Evolutionary conservation across 257 asterid species (phyloP).

Genomic region (Solanum appendiculatum): DNA sequence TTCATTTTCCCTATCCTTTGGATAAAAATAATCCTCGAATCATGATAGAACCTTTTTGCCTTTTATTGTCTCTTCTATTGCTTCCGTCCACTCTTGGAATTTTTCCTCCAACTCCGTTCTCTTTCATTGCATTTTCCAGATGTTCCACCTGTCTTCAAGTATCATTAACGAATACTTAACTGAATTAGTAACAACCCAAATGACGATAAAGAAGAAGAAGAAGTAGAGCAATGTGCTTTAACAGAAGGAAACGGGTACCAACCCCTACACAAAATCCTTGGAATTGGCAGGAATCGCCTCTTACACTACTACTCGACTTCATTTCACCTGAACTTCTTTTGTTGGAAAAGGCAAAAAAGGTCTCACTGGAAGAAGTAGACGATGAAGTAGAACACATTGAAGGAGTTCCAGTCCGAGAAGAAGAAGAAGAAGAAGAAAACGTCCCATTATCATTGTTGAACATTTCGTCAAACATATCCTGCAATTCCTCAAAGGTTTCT

Average conservation of each 20-base stretch:
- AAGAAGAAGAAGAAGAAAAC: slow-evolving; percentile 26
- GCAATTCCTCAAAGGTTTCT: slow-evolving; percentile 60
- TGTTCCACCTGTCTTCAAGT: slow-evolving; percentile 28
- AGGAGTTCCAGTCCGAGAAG: slow-evolving; percentile 18
- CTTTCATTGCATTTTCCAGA: slow-evolving; percentile 15
- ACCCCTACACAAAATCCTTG: slow-evolving; percentile 59
- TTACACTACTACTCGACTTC: slow-evolving; percentile 16
- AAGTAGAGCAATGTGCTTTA: not conserved
- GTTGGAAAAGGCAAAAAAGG: slow-evolving; percentile 3
- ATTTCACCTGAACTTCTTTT: slow-evolving; percentile 37
- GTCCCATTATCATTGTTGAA: slow-evolving; percentile 38
- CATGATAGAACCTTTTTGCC: not conserved
- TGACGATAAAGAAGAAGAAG: not conserved
- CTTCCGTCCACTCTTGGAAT: slow-evolving; percentile 19
- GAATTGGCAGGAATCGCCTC: slow-evolving; percentile 7
- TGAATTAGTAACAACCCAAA: not conserved
- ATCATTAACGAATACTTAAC: not conserved
- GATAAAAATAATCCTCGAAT: not conserved
- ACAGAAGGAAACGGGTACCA: not conserved
- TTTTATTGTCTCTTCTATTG: not conserved
- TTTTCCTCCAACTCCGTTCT: slow-evolving; percentile 30
- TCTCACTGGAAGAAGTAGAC: slow-evolving; percentile 10
- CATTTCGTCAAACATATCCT: slow-evolving; percentile 53
- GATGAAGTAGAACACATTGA: slow-evolving; percentile 32
- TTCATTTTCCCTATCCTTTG: not conserved